Base-by-base conservation (phyloP, 768 basidiomycete genomes). In the Termitomyces sp. region DNA sequence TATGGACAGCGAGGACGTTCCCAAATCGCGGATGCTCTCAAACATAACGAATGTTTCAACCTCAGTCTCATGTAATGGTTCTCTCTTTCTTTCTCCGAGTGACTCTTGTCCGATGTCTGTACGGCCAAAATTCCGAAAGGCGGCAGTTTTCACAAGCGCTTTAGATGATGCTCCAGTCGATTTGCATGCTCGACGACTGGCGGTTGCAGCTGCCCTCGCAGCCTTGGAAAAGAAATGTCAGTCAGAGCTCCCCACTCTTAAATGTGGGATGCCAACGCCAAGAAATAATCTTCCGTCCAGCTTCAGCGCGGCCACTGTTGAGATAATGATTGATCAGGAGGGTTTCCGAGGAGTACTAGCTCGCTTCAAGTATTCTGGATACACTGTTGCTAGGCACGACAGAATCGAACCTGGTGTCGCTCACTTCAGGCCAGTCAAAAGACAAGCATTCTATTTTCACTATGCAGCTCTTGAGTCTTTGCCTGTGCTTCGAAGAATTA, bases 261-360 rank as follows among this genome's bases (percentile, higher is more conserved):
- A 54, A 42, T 44, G 32, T 26, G 34, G 16, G 29, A 24, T 29
- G 18, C 13, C 46, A 22, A 32, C 9, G 46, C 24, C 27, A 13
- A 16, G 24, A 27, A 20, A 41, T 20, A 24, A 26, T 24, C 24
- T 34, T 9, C 26, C 34, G 14, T 2, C 34, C 39, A 37, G 47
- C 34, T 41, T 36, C 32, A 52, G 54, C 36, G 41, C 5, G 54
- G 44, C 76, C 29, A 71, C 70, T 41, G 68, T 92, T 31, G 82
- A 88, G 56, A 71, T 93, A 34, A 79, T 84, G 68, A 85, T 94
- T 26, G 92, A 93, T 65, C 92, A 94, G 68, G 92, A 93, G 72
- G 87, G 89, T 4, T 91, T 90, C 64, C 82, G 90, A 26, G 76
- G 80, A 18, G 76, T 86, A 6, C 74, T 75, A 26, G 83, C 88